Conservation (phyloP, 768 basidiomycete genomes). For the Coprinellus micaceus region DNA sequence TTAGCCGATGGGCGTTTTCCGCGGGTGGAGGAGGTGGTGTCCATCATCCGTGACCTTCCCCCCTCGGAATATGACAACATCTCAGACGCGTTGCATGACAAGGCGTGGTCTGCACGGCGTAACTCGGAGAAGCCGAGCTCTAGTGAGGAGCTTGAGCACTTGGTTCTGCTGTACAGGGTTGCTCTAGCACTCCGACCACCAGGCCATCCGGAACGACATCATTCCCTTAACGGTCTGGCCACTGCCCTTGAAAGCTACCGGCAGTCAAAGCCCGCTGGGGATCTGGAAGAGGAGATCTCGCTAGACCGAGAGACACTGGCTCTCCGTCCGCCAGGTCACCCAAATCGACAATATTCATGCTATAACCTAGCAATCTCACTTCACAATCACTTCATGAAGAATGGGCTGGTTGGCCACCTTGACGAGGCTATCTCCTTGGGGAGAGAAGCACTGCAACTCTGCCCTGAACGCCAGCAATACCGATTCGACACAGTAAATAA, state of each 20-base stretch:
- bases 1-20: too few relatives aligned
- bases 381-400: constrained; percentile 6
- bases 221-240: not conserved
- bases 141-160: constrained; percentile 2
- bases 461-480: too few relatives aligned
- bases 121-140: too few relatives aligned
- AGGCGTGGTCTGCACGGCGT: too few relatives aligned
- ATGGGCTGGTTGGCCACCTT: constrained; percentile 8
- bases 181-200: not conserved
- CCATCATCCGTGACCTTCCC: too few relatives aligned
- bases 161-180: not conserved
- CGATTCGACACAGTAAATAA: too few relatives aligned
- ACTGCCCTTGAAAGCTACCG: not conserved
- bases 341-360: constrained; percentile 11
- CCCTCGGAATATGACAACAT: too few relatives aligned
- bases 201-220: not conserved
- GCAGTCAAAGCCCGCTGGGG: not conserved
- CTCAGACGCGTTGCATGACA: too few relatives aligned
- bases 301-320: constrained; percentile 4
- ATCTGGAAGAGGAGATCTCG: not conserved
- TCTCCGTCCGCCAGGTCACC: constrained; percentile 12
- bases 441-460: too few relatives aligned
- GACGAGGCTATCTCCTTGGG: constrained; percentile 23
- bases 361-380: constrained; percentile 15
- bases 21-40: too few relatives aligned